Conservation (phyloP, 1,139 yeast genomes). For the Taphrina confusa region DNA sequence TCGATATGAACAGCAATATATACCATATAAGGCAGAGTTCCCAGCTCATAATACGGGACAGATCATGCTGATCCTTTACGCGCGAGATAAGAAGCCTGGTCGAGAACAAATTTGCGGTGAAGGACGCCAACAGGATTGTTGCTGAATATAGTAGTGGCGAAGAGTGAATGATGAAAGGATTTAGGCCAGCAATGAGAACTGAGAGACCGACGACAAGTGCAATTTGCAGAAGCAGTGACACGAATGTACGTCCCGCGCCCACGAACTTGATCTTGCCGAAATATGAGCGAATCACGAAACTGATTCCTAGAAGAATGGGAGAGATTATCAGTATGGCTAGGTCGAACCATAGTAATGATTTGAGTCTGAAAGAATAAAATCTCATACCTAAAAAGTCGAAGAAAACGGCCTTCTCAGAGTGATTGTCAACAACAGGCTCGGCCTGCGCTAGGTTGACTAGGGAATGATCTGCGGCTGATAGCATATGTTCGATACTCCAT, state of each 20-base stretch:
- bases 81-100: conserved; percentile 29
- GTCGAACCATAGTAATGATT: conserved; percentile 37
- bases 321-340: conserved; percentile 40
- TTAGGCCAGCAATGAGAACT: conserved; percentile 37
- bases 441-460: conserved; percentile 40
- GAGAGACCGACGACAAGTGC: conserved; percentile 40
- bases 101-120: conserved; percentile 36
- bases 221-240: conserved; percentile 35
- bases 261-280: conserved; percentile 43
- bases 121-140: conserved; percentile 38
- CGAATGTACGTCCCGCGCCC: conserved; percentile 40
- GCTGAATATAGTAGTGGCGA: conserved; percentile 39
- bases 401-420: conserved; percentile 39
- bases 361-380: conserved; percentile 35
- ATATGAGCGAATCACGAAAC: conserved; percentile 42
- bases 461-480: conserved; percentile 39
- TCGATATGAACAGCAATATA: conserved; percentile 20
- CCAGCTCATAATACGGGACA: conserved; percentile 35
- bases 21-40: conserved; percentile 35
- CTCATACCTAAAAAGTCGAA: conserved; percentile 35
- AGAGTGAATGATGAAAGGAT: conserved; percentile 40
- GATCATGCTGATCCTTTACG: conserved; percentile 27
- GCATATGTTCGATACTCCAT: conserved; percentile 41
- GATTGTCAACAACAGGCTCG: conserved; percentile 30
- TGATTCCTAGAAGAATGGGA: conserved; percentile 39